Percentiles rank a stretch among this genome's conserved stretches.
These are phyloP conservation scores for Leccinum pellstonianum DNA, from an alignment of 768 basidiomycete species.

Conservation along the genomic window DNA sequence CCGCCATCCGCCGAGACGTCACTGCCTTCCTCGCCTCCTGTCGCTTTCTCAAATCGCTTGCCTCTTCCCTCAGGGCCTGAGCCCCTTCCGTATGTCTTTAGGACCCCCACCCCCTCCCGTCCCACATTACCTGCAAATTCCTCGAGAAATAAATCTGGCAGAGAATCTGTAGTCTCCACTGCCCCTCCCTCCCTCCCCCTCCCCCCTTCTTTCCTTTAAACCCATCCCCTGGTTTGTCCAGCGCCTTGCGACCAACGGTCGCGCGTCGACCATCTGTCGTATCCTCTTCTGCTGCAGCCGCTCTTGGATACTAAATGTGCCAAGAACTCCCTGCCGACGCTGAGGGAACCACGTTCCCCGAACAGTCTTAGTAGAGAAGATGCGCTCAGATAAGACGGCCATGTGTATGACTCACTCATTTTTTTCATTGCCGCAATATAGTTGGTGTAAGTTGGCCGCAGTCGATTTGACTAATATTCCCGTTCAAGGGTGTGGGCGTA, in stretches of 20 bases:
- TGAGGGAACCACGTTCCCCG: neutral
- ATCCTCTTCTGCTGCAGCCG: conserved; percentile 30
- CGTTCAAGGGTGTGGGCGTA: neutral
- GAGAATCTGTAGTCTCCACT: conserved; percentile 21
- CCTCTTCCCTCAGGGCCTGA: conserved; percentile 14
- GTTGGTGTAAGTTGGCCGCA: neutral
- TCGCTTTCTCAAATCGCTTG: conserved; percentile 7
- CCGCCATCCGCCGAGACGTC: conserved; percentile 1
- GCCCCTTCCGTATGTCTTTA: conserved; percentile 26
- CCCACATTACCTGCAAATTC: conserved; percentile 42
- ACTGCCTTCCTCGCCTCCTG: conserved; percentile 1
- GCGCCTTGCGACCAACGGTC: conserved; percentile 36
- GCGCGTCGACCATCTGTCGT: conserved; percentile 47
- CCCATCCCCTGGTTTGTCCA: conserved; percentile 28
- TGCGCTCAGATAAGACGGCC: neutral
- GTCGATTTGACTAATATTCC: conserved; percentile 2
- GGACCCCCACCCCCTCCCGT: conserved; percentile 29
- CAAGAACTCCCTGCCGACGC: neutral
- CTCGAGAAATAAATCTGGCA: conserved; percentile 21
- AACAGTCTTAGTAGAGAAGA: neutral
- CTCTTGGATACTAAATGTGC: conserved; percentile 1
- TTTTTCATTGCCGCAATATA: neutral
- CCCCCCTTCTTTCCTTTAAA: conserved; percentile 22
- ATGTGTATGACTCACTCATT: neutral
- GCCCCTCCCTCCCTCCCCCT: conserved; percentile 20